phyloP scores from a whole-genome alignment of 2,329 filamentous ascomycete genomes.

The Microcera coccophila region DNA sequence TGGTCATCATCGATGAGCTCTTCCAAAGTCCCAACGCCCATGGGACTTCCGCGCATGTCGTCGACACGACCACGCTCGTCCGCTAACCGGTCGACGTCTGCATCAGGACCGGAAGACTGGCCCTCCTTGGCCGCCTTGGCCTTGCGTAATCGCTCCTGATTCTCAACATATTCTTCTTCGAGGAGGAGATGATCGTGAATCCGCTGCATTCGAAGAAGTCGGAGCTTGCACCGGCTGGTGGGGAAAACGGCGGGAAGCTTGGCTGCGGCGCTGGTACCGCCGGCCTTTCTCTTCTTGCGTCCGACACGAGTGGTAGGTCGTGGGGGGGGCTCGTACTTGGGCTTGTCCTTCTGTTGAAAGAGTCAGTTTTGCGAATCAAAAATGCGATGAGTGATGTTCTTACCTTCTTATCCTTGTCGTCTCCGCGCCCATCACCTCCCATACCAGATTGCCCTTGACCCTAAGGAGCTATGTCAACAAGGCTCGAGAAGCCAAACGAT shows the following conservation, averaged over 20 bases:
- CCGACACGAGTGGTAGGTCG: slow-evolving; percentile 95
- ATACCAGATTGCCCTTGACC: slow-evolving; percentile 86
- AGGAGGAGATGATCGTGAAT: slow-evolving; percentile 96
- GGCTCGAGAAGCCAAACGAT: not conserved
- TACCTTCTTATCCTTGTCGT: slow-evolving; percentile 94
- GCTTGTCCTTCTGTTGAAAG: slow-evolving; percentile 84
- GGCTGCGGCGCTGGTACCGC: slow-evolving; percentile 86
- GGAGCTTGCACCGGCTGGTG: slow-evolving; percentile 94
- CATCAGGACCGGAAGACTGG: slow-evolving; percentile 65
- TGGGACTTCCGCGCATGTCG: slow-evolving; percentile 96
- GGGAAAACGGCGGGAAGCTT: slow-evolving; percentile 94
- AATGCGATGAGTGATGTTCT: slow-evolving; percentile 8
- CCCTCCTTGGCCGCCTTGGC: slow-evolving; percentile 77
- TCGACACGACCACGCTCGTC: slow-evolving; percentile 94
- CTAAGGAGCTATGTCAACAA: slow-evolving; percentile 40
- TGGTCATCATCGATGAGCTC: slow-evolving; percentile 99
- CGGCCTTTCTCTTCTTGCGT: slow-evolving; percentile 96
- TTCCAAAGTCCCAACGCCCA: slow-evolving; percentile 96
- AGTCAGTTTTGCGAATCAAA: slow-evolving; percentile 15
- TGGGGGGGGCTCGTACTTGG: slow-evolving; percentile 98
- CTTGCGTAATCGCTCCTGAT: slow-evolving; percentile 93
- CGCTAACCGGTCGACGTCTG: slow-evolving; percentile 75
- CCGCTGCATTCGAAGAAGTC: slow-evolving; percentile 95
- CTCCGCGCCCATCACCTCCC: slow-evolving; percentile 73
- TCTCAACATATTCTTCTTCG: slow-evolving; percentile 98